Percentiles rank a stretch among this genome's conserved stretches.
Conservation (phyloP, 345 rosid species). For the Populus alba region DNA sequence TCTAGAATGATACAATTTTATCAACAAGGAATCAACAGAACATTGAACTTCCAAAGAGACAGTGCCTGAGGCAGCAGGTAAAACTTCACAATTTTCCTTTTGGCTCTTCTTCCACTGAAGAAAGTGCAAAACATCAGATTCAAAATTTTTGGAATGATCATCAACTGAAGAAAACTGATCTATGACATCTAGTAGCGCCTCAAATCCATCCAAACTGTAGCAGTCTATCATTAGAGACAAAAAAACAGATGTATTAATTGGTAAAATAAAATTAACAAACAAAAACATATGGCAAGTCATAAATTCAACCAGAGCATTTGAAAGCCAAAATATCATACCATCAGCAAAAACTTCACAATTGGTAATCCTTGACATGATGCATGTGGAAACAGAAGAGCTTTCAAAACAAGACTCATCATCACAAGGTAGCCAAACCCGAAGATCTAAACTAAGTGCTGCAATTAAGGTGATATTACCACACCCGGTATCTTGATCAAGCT, state of each 20-base stretch:
- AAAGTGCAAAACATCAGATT: constrained; percentile 56
- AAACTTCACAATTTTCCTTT: constrained; percentile 35
- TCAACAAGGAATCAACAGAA: constrained; percentile 49
- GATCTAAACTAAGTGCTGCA: constrained; percentile 55
- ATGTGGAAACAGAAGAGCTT: constrained; percentile 35
- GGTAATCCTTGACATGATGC: constrained; percentile 64
- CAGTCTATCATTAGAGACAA: constrained; percentile 47
- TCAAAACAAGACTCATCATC: constrained; percentile 27
- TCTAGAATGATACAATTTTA: constrained; percentile 35
- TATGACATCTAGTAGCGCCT: constrained; percentile 52
- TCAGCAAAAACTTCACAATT: constrained; percentile 54
- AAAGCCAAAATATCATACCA: constrained; percentile 49
- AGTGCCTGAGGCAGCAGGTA: constrained; percentile 33
- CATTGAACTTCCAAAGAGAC: constrained; percentile 40
- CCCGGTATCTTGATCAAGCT: constrained; percentile 27
- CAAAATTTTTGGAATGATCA: constrained; percentile 52
- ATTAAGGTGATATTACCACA: constrained; percentile 43
- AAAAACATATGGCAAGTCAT: background rate
- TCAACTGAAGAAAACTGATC: constrained; percentile 55
- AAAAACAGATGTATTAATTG: constrained; percentile 7
- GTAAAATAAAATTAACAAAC: constrained; percentile 8
- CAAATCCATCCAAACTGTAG: constrained; percentile 48
- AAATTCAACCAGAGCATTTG: constrained; percentile 10
- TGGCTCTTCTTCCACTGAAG: constrained; percentile 41
- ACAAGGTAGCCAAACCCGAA: constrained; percentile 76